Percentiles rank a stretch among this genome's conserved stretches.
These are phyloP conservation scores for Neofusicoccum umdonicola DNA, from an alignment of 2,329 filamentous ascomycete species.

Conservation along the genomic window DNA sequence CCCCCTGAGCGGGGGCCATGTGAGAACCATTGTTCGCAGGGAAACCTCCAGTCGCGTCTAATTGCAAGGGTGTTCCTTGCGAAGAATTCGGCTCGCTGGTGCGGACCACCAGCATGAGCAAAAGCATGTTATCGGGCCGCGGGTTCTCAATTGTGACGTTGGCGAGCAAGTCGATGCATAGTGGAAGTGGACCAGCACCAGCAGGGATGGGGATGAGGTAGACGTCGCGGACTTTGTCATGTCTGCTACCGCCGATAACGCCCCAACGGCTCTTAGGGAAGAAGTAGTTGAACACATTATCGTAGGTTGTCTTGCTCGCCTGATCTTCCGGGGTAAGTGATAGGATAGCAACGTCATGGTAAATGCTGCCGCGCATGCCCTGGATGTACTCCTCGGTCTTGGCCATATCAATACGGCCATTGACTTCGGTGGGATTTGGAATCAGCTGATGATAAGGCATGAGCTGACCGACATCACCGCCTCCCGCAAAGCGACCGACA, in stretches of 20 bases:
- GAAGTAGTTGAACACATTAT: conserved; percentile 85
- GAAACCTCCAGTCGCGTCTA: conserved; percentile 24
- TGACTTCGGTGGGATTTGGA: conserved; percentile 66
- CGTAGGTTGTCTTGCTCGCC: conserved; percentile 60
- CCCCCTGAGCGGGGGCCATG: conserved; percentile 17
- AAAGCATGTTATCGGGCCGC: conserved; percentile 70
- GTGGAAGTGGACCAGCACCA: conserved; percentile 67
- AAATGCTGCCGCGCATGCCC: conserved; percentile 75
- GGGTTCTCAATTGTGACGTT: conserved; percentile 74
- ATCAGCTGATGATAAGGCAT: conserved; percentile 75
- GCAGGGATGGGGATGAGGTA: conserved; percentile 85
- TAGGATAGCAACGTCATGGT: conserved; percentile 81
- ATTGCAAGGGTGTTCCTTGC: conserved; percentile 26
- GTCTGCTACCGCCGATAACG: conserved; percentile 68
- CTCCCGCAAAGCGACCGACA: conserved; percentile 78
- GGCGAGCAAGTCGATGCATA: conserved; percentile 85
- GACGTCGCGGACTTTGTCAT: conserved; percentile 78
- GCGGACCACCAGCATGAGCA: conserved; percentile 80
- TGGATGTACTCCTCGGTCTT: conserved; percentile 90
- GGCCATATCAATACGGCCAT: conserved; percentile 76
- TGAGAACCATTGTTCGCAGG: conserved; percentile 20
- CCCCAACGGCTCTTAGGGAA: conserved; percentile 77
- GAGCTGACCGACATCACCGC: conserved; percentile 69
- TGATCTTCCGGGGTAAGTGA: conserved; percentile 64
- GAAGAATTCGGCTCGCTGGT: conserved; percentile 37